Evolutionary conservation across 345 rosid genomes (phyloP), one percentile per base, ranked within the genome.

Genomic region (Mangifera indica): DNA sequence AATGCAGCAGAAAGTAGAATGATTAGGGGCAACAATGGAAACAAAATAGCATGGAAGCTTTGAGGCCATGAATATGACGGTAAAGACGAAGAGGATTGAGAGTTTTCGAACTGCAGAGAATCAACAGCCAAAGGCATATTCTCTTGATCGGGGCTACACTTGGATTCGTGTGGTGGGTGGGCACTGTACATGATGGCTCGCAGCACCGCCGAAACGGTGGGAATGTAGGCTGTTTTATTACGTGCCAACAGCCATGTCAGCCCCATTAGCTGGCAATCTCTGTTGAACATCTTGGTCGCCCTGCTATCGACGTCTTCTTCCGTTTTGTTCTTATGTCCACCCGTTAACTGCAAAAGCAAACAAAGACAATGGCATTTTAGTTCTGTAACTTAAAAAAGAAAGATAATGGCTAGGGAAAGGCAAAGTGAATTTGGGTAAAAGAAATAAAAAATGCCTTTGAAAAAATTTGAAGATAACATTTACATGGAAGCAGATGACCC

Each of bases 41-140:
- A 67, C 17, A 58, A 1, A 32, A 74, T n/a, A 44, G 20, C 58
- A 5, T 10, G 67, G 14, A 71, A 21, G n/a, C 18, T 46, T 48
- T 5, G 56, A 8, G 70, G 61, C 72, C 63, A 24, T 7, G 42
- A 7, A 37, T 6, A 37, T 37, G 72, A 58, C 11, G 76, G 48
- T 6, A 72, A 34, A 13, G 81, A 44, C 3, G 83, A 59, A 7
- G 92, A 79, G 22, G 98, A 79, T 64, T 75, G 80, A 29, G 81
- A 76, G 68, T 49, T 80, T 45, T 85, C 85, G 57, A 95, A 84
- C 85, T 92, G 96, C 7, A 92, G 91, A 60, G 99, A 96, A 83
- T 96, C 99, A 58, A 93, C 98, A 49, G 99, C 99, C 66, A 96
- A 81, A 2, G 99, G 99, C 99, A 96, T 96, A 90, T 93, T 91